phyloP scores from a whole-genome alignment of 805 yeast species.

The Starmerella bombicola region DNA sequence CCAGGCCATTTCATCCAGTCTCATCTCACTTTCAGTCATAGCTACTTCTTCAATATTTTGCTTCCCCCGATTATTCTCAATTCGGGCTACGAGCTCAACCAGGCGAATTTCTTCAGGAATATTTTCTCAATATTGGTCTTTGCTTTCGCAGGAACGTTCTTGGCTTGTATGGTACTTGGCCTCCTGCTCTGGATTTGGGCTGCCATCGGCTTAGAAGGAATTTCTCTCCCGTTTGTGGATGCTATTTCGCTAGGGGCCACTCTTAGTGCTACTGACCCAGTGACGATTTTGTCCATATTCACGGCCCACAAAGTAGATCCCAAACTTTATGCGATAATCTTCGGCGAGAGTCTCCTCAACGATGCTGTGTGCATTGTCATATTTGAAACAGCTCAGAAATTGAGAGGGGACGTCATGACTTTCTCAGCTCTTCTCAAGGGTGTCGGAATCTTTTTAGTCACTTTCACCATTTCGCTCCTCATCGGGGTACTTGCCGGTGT shows the following conservation, averaged over 20 bases:
- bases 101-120: constrained; percentile 86
- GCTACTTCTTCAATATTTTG: constrained; percentile 84
- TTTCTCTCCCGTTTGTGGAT: constrained; percentile 85
- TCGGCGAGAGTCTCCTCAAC: constrained; percentile 88
- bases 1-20: constrained; percentile 98
- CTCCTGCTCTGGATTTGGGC: constrained; percentile 80
- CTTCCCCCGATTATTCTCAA: constrained; percentile 93
- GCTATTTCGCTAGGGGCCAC: constrained; percentile 97
- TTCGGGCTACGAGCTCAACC: constrained; percentile 93
- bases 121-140: constrained; percentile 81
- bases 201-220: constrained; percentile 76
- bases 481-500: constrained; percentile 85
- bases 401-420: constrained; percentile 74
- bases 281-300: constrained; percentile 88
- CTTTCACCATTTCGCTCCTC: constrained; percentile 77
- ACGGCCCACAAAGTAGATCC: constrained; percentile 98
- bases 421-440: constrained; percentile 62
- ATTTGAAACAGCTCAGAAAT: constrained; percentile 96
- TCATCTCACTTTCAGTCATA: constrained; percentile 86
- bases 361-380: constrained; percentile 98
- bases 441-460: constrained; percentile 82
- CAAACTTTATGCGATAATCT: constrained; percentile 87
- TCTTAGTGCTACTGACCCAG: constrained; percentile 95
- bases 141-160: constrained; percentile 95
- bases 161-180: constrained; percentile 87